These are phyloP conservation scores for Quercus suber DNA, from an alignment of 306 rosid species.

Conservation along the genomic window DNA sequence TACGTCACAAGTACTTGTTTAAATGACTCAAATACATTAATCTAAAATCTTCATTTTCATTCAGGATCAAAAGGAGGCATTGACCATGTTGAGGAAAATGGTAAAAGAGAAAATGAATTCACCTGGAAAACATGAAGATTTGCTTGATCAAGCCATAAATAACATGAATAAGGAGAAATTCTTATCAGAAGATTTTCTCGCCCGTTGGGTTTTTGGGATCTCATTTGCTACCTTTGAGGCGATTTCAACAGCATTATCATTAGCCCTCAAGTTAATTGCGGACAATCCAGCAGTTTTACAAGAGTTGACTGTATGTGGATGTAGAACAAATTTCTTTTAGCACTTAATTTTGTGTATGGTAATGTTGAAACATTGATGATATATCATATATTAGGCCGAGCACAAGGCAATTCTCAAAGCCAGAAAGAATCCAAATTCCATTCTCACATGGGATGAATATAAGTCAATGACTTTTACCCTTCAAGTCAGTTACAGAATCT, in stretches of 20 bases:
- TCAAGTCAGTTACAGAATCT: constrained; percentile 18
- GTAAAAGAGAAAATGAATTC: too few species aligned
- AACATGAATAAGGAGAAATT: too few species aligned
- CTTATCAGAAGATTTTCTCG: too few species aligned
- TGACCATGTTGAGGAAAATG: too few species aligned
- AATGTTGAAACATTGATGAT: neutral
- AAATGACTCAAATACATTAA: too few species aligned
- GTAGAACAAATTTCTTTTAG: neutral
- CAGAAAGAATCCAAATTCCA: constrained; percentile 25
- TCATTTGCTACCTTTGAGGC: constrained; percentile 29
- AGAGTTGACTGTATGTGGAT: neutral
- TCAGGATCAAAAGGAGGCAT: too few species aligned
- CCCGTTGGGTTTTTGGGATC: too few species aligned
- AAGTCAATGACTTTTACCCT: constrained; percentile 42
- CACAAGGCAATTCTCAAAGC: constrained; percentile 29
- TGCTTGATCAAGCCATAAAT: too few species aligned
- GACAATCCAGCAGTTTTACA: constrained; percentile 24
- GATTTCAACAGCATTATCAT: constrained; percentile 13
- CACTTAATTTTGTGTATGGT: neutral
- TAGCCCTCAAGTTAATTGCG: constrained; percentile 26
- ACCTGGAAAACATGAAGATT: too few species aligned
- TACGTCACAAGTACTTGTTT: too few species aligned
- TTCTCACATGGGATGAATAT: constrained; percentile 38
- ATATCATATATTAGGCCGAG: constrained; percentile 24
- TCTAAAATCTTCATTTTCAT: too few species aligned